A percentile compares a stretch with the other conserved stretches of the same genome.
These are phyloP conservation scores for Phytophthora quininea DNA, from an alignment of 352 stramenopile species.

Conservation along the genomic window DNA sequence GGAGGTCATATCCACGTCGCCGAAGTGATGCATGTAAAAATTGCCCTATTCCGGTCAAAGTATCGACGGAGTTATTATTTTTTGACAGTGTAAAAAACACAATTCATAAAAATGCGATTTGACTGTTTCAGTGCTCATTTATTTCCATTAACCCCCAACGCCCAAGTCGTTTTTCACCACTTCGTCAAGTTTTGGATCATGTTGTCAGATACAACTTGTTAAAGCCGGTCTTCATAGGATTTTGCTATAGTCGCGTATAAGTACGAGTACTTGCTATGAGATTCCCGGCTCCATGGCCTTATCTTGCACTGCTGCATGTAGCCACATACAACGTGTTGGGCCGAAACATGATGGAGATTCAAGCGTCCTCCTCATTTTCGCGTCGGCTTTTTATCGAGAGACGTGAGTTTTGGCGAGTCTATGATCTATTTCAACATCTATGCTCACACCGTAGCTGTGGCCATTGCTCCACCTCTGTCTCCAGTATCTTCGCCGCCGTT, in stretches of 20 bases:
- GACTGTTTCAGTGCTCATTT: too few species aligned
- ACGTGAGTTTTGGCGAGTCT: neutral
- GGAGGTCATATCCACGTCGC: too few species aligned
- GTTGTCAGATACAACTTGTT: neutral
- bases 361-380: too few species aligned
- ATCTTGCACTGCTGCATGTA: neutral
- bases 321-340: neutral
- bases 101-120: too few species aligned
- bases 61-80: too few species aligned
- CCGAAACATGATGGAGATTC: neutral
- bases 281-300: neutral
- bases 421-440: neutral
- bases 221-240: neutral
- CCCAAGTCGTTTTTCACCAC: neutral
- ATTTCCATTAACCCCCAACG: neutral
- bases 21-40: too few species aligned
- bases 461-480: conserved; percentile 1
- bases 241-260: conserved; percentile 3
- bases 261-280: conserved; percentile 7
- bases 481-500: neutral
- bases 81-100: too few species aligned
- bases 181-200: neutral
- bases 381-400: neutral
- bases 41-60: too few species aligned
- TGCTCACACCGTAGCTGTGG: neutral